Evolutionary conservation across 192 early-diverging fungal species (phyloP), one percentile per base, ranked within the genome.

Genomic region (Coemansia sp.): DNA sequence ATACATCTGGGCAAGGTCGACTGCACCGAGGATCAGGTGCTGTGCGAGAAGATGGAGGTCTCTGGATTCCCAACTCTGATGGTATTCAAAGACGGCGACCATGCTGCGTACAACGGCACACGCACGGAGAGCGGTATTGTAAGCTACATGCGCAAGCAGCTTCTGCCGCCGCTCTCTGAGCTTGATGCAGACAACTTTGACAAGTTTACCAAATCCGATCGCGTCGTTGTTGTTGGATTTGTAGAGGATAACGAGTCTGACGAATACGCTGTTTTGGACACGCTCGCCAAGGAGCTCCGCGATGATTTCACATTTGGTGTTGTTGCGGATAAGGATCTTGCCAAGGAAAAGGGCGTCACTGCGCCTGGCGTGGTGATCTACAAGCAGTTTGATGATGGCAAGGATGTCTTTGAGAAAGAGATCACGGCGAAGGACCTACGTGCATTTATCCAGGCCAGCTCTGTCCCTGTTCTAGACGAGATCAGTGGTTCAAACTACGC

Each of bases 21-120:
- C 77, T 98, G 96, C 84, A 97, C 94, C 12, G 90, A 86, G 44
- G 91, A 94, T 63, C 82, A 86, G 34, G 88, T 88, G 9, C 73
- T 94, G 26, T 98, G 96, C 78, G 83, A 87, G 54, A 87, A 93
- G 65, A 83, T 90, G 57, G 86, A 88, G 34, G 82, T 98, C 48
- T 74, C 86, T 62, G 96, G 95, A 47, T 97, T 94, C 88, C 95
- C 95, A 19, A 95, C 95, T 10, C 76, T 97, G 66, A 98, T 96
- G 82, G 82, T 97, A 44, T 93, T 95, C 83, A 82, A 77, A 80
- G 73, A 76, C 47, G 95, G 93, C 70, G 69, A 66, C 32, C 44
- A 83, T 27, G 58, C 85, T 28, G 88, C 91, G 14, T 98, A 94
- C 86, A 85, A 87, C 72, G 97, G 97, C 53, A 78, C 87, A 34